Base-by-base conservation (phyloP, 129 eudicot genomes). In the Glebionis coronaria region DNA sequence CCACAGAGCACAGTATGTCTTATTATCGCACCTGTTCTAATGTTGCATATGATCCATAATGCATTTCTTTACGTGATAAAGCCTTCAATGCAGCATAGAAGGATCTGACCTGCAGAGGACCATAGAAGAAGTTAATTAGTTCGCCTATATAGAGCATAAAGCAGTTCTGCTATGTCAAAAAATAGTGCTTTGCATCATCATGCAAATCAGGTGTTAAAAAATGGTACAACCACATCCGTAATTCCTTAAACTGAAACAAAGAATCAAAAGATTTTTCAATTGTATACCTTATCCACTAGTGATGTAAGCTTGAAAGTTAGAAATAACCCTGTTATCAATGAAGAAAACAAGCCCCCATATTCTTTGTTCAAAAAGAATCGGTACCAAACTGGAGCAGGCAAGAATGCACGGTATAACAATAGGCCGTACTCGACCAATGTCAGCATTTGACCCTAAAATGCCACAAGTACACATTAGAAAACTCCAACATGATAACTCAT, bases 381-480 rank as follows among this genome's bases (percentile, higher is more conserved):
- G 61, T 85, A 85, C 91, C 91, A 85, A 61, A 82, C 88, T 56
- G 88, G 91, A 70, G 91, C 71, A 27, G 91, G 91, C 67, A 85
- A 80, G 76, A 85, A 72, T 42, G 91, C 85, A 59, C 91, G 87
- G 75, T 85, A 82, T 74, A 85, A 57, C 73, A 82, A 65, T 56
- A 85, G 61, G 7, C 81, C 27, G 18, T 85, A 85, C 69, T 85
- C 91, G 31, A 85, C 84, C 70, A 85, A 78, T 55, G 91, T 82
- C 64, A 85, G 72, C 79, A 85, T 74, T 65, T 85, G 91, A 60
- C 91, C 85, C 91, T 85, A 60, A 10, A 15, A 64, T 57, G 55
- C 51, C 27, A 47, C 56, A 46, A 15, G 27, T 56, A 55, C 50
- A 28, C 49, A 13, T 35, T 40, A 79, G 58, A 44, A 64, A 69